Conservation (phyloP, 73 alveolate species). For the Urostyla sp. region DNA sequence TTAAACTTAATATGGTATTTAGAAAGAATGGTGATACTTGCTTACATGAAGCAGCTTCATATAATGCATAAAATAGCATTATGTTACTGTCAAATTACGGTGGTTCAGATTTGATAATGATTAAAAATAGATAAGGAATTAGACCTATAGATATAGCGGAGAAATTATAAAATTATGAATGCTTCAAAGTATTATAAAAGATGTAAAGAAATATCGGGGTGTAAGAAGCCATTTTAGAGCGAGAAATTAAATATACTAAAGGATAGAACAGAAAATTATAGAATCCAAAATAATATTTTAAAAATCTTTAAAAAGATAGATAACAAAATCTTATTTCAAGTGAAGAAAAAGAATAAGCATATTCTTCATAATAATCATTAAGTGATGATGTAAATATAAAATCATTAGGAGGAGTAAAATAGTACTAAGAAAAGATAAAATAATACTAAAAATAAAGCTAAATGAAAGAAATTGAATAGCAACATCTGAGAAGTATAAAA, state of each 20-base stretch:
- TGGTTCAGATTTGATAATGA: constrained; percentile 19
- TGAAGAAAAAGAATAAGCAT: neutral
- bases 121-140: constrained; percentile 31
- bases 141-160: constrained; percentile 66
- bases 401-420: too few species aligned
- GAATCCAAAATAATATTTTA: neutral
- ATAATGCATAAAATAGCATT: constrained; percentile 57
- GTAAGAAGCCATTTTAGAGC: constrained; percentile 57
- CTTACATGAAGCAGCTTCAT: constrained; percentile 66
- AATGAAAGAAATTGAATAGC: too few species aligned
- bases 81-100: constrained; percentile 51
- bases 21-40: constrained; percentile 63
- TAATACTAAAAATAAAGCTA: too few species aligned
- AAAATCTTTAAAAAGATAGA: neutral
- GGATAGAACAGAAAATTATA: neutral
- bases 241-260: constrained; percentile 42
- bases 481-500: constrained; percentile 4
- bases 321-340: neutral
- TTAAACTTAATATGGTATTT: neutral
- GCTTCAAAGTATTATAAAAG: constrained; percentile 53
- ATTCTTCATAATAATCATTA: neutral
- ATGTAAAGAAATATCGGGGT: constrained; percentile 44
- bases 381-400: too few species aligned
- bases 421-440: too few species aligned
- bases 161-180: constrained; percentile 27